Base-by-base conservation (phyloP, 768 basidiomycete species). In the Punctularia strigosozonata region DNA sequence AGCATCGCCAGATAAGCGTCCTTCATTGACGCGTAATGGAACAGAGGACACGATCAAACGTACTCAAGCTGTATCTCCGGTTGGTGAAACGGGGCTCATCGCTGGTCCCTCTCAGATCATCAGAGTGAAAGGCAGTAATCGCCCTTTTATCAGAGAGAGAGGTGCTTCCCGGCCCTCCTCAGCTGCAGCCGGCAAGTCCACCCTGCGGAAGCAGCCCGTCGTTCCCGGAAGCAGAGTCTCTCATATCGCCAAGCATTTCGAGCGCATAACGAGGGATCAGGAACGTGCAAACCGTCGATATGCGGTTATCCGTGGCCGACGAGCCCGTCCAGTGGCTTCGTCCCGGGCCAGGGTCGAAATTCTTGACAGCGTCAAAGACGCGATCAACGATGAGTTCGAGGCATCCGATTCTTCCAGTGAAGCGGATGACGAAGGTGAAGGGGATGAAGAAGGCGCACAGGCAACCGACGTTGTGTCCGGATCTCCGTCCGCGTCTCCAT, bases 241-340 rank as follows among this genome's bases (percentile, higher is more conserved):
- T 1, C 87, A 80, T 39, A 88, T 95, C 12, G 75, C 91, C 7
- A 79, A 83, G 47, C 88, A 95, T 45, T 98, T 87, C 56, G 91
- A 95, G 57, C 76, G 85, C 13, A 71, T 95, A 23, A 74, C 68
- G 40, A 73, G 75, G 32, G 87, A 90, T 26, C 72, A 61, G 5
- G 84, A 88, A 50, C 75, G 75, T 25, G 71, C 77, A 2, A 89
- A 76, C 50, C 73, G 79, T 40, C 75, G 83, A 18, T 86, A 94
- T 50, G 74, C 80, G n/a, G 75, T 90, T 39, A 85, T 91, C 51
- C 75, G 89, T 25, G 85, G 84, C 8, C 81, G 77, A 46, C 77
- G 83, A 32, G 85, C 88, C 15, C 80, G 94, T 23, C 94, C 95
- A 10, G 88, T 98, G 12, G 84, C 85, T 15, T 81, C 80, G 19